phyloP scores from a whole-genome alignment of 2,329 filamentous ascomycete species.

The Diaporthe batatas region DNA sequence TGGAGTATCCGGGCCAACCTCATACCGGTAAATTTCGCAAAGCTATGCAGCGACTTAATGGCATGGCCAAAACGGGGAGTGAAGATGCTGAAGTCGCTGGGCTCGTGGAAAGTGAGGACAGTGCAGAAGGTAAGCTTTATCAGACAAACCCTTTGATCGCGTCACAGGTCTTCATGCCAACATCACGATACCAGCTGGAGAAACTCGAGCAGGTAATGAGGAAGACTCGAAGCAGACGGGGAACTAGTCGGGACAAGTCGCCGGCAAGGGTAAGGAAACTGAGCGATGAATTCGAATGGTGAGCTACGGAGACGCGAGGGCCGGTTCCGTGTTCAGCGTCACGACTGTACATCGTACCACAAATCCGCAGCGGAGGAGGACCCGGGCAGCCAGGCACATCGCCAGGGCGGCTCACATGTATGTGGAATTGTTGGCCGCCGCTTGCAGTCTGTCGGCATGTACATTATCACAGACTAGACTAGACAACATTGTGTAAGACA shows the following conservation, averaged over 20 bases:
- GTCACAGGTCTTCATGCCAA: constrained; percentile 20
- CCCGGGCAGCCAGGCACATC: not conserved
- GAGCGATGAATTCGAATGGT: constrained; percentile 19
- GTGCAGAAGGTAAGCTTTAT: constrained; percentile 47
- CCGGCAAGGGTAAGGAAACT: constrained; percentile 1
- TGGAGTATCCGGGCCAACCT: constrained; percentile 67
- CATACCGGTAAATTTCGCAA: constrained; percentile 62
- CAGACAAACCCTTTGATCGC: constrained; percentile 13
- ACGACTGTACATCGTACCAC: not conserved
- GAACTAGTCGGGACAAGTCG: not conserved
- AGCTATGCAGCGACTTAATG: constrained; percentile 55
- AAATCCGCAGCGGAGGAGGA: not conserved
- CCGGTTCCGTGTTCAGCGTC: not conserved
- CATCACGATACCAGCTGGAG: constrained; percentile 31
- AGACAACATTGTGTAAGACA: not conserved
- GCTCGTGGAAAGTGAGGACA: constrained; percentile 47
- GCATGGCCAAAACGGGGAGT: constrained; percentile 45
- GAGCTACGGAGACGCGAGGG: not conserved
- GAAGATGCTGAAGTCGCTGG: constrained; percentile 44
- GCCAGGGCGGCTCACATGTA: not conserved
- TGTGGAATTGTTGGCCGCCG: not conserved
- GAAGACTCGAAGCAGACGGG: not conserved
- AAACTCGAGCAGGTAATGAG: constrained; percentile 21
- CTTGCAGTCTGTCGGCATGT: constrained; percentile 43
- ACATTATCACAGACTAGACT: constrained; percentile 37